Base-by-base conservation (phyloP, 495 filamentous ascomycete genomes). In the Aspergillus homomorphus region DNA sequence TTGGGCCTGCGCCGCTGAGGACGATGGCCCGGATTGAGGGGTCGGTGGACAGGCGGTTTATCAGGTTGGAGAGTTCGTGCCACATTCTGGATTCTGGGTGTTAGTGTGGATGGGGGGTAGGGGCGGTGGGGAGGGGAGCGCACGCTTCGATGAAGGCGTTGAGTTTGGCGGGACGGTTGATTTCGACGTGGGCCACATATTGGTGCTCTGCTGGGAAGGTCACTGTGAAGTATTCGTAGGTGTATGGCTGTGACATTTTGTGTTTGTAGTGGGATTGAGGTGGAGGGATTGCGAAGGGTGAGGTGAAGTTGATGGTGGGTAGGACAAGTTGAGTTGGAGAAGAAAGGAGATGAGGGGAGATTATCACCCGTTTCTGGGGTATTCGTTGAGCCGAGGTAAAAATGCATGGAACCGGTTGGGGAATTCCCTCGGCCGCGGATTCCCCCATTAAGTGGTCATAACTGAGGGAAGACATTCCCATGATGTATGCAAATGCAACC, bases 121-220 rank as follows among this genome's bases (percentile, higher is more conserved):
- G 46, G 41, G 58, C 24, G 50, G 10, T 59, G 9, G 60, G 52
- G 26, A 2, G 24, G 24, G 21, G 44, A 1, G 70, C 72, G 60
- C 75, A 87, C 85, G 72, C 78, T 73, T 92, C 87, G 59, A 84
- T 77, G 73, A 97, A 98, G 55, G 94, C 86, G 73, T 98, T 98
- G 69, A 96, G 77, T 76, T 96, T 97, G 52, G 84, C 72, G 1
- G 93, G 85, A 8, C 94, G 85, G 78, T 96, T 92, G 77, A 96
- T 96, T 70, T 97, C 88, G 51, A 98, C 91, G 69, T 96, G 90
- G 10, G 89, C 90, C 42, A 97, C 90, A 75, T 85, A 84, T 60
- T 74, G 19, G 24, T 51, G 48, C 3, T 51, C 69, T n/a, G 70
- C 62, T 0, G 92, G 90, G 55, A 87, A 87, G 20, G 82, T 81